Evolutionary conservation across 2,329 filamentous ascomycete species (phyloP).

Genomic region (Aspergillus sojae): DNA sequence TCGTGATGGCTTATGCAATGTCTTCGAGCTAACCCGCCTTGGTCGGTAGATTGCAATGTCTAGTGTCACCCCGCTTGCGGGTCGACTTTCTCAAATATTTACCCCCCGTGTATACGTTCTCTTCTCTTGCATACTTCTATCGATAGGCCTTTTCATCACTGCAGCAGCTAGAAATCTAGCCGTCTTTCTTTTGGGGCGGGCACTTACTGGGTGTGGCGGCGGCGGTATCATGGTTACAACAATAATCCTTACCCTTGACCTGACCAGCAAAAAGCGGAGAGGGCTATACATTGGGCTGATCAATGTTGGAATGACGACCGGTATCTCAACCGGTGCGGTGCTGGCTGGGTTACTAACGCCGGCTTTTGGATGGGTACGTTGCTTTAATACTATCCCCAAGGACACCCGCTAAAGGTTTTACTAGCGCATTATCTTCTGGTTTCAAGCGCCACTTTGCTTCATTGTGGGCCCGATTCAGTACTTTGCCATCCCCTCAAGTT

Average conservation of each 20-base stretch:
- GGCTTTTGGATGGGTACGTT: constrained; percentile 68
- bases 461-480: constrained; percentile 65
- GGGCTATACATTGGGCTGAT: constrained; percentile 74
- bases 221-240: constrained; percentile 73
- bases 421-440: constrained; percentile 71
- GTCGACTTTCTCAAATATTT: constrained; percentile 74
- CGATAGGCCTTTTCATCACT: constrained; percentile 66
- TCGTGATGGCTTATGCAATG: background rate
- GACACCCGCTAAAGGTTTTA: background rate
- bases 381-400: background rate
- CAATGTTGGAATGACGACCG: constrained; percentile 72
- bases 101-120: constrained; percentile 68
- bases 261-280: constrained; percentile 67
- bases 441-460: constrained; percentile 68
- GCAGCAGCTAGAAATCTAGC: constrained; percentile 61
- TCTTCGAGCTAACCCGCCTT: constrained; percentile 8
- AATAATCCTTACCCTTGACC: constrained; percentile 75
- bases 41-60: constrained; percentile 56
- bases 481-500: constrained; percentile 63
- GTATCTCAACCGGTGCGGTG: constrained; percentile 71
- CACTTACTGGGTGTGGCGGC: constrained; percentile 68
- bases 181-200: constrained; percentile 69
- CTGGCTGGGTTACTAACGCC: constrained; percentile 68
- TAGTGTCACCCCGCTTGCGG: constrained; percentile 68
- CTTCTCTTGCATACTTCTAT: constrained; percentile 60